Evolutionary conservation across 164 flowering plant species (phyloP), one percentile per base, ranked within the genome.

Genomic region (Dillenia turbinata): DNA sequence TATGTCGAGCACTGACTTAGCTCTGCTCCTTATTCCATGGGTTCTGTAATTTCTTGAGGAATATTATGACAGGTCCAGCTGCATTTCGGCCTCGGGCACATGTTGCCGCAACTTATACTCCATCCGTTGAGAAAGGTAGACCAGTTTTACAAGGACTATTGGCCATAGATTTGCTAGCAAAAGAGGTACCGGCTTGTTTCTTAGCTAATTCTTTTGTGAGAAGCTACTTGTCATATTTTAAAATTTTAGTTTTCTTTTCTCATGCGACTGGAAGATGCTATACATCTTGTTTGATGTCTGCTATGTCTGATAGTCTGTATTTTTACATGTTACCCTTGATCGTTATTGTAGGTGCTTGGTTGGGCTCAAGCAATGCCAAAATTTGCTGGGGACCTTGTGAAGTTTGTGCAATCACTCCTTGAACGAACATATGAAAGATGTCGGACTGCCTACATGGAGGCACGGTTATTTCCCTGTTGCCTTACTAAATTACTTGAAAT

Each of bases 341-440:
- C 40, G 5, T 33, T 33, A 33, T 12, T 51, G 12, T 63, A 95
- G 99, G 95, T 95, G 24, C 84, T 95, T 76, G 90, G 96, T n/a
- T 92, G 98, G 99, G 98, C 98, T 60, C 97, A 83, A 82, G 94
- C 97, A 59, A 88, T 95, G 98, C 98, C 99, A 49, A 95, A 90
- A 70, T 95, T 87, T 83, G 81, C 98, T 66, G 77, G 82, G 58
- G 98, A 92, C 58, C 91, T 95, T 65, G 85, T 85, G 78, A 86
- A 88, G 69, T 87, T 90, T 72, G 97, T 95, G 69, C 98, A 92
- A 61, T 85, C 98, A 26, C 90, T 95, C 70, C 92, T 95, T 56
- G 98, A 95, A 71, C 82, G 97, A 66, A 78, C 95, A 43, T 92
- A 85, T 74, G 98, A 95, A 81, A 90, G 99, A 83, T 95, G 99